These are phyloP conservation scores for Chenopodium formosanum DNA, from an alignment of 148 eudicot genomes.

Conservation along the genomic window DNA sequence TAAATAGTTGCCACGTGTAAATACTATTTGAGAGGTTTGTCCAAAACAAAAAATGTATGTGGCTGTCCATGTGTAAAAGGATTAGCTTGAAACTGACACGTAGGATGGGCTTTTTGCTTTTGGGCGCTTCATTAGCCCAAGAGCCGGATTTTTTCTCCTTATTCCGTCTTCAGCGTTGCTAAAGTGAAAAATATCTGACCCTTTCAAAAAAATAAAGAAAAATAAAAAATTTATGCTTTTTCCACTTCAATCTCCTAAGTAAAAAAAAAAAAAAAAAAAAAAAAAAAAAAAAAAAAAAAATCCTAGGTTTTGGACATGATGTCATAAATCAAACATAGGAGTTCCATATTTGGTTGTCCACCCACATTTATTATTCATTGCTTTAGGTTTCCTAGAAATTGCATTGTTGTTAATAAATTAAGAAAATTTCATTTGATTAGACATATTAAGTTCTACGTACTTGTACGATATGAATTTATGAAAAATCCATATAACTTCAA, in stretches of 20 bases:
- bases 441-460: too few species aligned
- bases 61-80: slow-evolving; percentile 25
- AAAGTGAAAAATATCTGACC: slow-evolving; percentile 28
- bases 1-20: slow-evolving; percentile 22
- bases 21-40: neutral
- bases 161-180: neutral
- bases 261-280: too few species aligned
- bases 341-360: too few species aligned
- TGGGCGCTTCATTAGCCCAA: slow-evolving; percentile 32
- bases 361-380: neutral
- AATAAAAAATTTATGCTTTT: neutral
- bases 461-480: too few species aligned
- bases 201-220: neutral
- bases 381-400: too few species aligned
- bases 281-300: too few species aligned
- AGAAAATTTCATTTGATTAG: too few species aligned
- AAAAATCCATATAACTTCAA: too few species aligned
- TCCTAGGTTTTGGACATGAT: too few species aligned
- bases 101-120: slow-evolving; percentile 11
- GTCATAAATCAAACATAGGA: too few species aligned
- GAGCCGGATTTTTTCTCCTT: slow-evolving; percentile 24
- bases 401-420: too few species aligned
- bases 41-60: slow-evolving; percentile 18
- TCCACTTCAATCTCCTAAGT: neutral
- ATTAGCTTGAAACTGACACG: slow-evolving; percentile 36